phyloP scores from a whole-genome alignment of 495 filamentous ascomycete genomes.

The Podospora pseudocomata region DNA sequence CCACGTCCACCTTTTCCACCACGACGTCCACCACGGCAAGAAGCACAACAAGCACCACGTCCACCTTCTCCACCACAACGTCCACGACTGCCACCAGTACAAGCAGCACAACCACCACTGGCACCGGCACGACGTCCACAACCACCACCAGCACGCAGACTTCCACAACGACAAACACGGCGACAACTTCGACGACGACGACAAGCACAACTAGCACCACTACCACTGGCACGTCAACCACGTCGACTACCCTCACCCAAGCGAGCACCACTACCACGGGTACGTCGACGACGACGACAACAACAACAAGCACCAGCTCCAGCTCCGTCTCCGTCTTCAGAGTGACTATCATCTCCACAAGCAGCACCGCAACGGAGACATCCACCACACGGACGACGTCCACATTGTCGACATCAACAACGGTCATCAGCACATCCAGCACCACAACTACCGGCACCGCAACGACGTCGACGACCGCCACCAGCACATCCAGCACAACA shows the following conservation, averaged over 20 bases:
- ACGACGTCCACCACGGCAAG: background rate
- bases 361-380: background rate
- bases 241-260: background rate
- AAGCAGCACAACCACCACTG: background rate
- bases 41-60: background rate
- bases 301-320: background rate
- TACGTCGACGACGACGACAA: background rate
- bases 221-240: background rate
- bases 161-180: background rate
- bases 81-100: background rate
- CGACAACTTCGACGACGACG: background rate
- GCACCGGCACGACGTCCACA: background rate
- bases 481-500: background rate
- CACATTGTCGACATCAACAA: background rate
- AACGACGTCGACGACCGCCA: slow-evolving; percentile 1
- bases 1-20: background rate
- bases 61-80: background rate
- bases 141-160: background rate
- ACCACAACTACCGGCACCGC: background rate
- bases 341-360: background rate
- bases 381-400: background rate
- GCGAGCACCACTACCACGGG: background rate
- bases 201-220: background rate
- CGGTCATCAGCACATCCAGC: background rate
- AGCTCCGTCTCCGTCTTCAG: background rate